Conservation (phyloP, 352 stramenopile genomes). For the Phytophthora syringae region DNA sequence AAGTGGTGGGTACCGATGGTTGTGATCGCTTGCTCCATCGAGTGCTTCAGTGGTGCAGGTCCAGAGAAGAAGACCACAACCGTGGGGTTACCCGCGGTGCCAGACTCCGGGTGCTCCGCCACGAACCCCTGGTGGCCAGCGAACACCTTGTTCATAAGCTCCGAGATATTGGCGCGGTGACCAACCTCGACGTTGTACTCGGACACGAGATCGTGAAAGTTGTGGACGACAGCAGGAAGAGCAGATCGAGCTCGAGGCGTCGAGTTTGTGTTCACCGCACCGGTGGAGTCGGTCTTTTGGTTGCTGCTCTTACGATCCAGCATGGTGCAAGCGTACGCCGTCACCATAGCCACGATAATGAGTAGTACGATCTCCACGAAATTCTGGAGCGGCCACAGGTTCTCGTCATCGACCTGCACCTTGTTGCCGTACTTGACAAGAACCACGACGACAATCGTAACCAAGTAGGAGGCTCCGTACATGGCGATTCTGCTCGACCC, state of each 20-base stretch:
- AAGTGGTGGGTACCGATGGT: constrained; percentile 18
- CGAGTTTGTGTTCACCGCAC: constrained; percentile 1
- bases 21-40: constrained; percentile 24
- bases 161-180: constrained; percentile 36
- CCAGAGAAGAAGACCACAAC: constrained; percentile 55
- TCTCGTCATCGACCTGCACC: constrained; percentile 39
- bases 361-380: constrained; percentile 55
- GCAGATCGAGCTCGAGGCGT: constrained; percentile 18
- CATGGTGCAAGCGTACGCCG: constrained; percentile 21
- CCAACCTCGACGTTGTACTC: constrained; percentile 36
- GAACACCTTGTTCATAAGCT: constrained; percentile 38
- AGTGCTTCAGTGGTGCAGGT: constrained; percentile 40
- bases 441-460: constrained; percentile 33
- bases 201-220: constrained; percentile 20
- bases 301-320: constrained; percentile 19
- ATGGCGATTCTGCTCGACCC: constrained; percentile 28
- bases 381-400: constrained; percentile 55
- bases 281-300: constrained; percentile 12
- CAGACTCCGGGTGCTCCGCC: not conserved
- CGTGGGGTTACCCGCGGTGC: not conserved
- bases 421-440: constrained; percentile 37
- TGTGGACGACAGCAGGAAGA: constrained; percentile 21
- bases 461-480: constrained; percentile 40
- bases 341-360: constrained; percentile 29
- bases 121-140: constrained; percentile 20